These are phyloP conservation scores for Colletotrichum siamense DNA, from an alignment of 2,329 filamentous ascomycete species.

Conservation along the genomic window DNA sequence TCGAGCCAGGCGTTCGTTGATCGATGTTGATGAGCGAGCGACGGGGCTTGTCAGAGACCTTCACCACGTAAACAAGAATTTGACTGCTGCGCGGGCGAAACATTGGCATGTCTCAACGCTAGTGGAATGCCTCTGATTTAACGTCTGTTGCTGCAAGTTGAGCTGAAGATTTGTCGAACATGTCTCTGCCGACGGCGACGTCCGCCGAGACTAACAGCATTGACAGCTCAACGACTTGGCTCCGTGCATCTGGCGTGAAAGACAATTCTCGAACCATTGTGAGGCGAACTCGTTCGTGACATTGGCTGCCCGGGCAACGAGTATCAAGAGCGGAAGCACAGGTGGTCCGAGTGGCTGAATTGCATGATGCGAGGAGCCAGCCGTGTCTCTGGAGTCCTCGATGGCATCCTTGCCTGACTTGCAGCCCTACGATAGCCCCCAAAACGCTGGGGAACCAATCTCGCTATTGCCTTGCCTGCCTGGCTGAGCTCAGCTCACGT, in stretches of 20 bases:
- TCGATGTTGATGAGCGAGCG: constrained; percentile 6
- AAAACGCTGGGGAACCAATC: not conserved
- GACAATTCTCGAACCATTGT: not conserved
- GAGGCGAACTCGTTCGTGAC: not conserved
- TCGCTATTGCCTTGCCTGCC: not conserved
- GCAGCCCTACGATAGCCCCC: not conserved
- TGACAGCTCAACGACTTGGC: not conserved
- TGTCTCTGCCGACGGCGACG: not conserved
- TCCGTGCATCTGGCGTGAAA: not conserved
- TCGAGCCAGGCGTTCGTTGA: not conserved
- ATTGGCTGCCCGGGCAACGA: not conserved
- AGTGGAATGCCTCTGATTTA: not conserved
- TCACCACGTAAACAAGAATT: not conserved
- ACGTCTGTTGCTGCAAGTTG: not conserved
- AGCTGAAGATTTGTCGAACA: not conserved
- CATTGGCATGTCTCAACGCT: constrained; percentile 18
- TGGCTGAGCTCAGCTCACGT: not conserved
- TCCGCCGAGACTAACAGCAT: not conserved
- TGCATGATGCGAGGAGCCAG: not conserved
- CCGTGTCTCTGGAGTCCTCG: not conserved
- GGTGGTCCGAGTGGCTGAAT: constrained; percentile 9
- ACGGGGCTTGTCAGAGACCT: not conserved
- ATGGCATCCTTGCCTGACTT: not conserved
- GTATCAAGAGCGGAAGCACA: not conserved
- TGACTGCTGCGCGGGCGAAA: constrained; percentile 10